Conservation (phyloP, 768 basidiomycete species). For the Polyporus arcularius region DNA sequence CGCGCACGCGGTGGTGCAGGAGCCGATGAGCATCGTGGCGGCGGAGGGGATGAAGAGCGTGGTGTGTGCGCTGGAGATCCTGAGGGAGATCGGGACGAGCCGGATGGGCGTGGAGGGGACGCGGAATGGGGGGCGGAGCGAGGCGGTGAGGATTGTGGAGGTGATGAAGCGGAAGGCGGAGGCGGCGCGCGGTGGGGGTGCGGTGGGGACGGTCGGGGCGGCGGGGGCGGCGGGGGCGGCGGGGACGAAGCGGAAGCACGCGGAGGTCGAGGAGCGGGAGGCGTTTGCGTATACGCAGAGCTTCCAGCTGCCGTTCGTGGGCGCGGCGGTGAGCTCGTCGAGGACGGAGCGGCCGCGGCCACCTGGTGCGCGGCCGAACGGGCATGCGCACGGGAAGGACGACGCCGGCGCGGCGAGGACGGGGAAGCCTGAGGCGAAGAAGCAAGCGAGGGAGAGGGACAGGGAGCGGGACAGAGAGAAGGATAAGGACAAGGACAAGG, state of each 20-base stretch:
- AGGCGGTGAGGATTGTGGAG: slow-evolving; percentile 43
- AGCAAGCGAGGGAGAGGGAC: slow-evolving; percentile 21
- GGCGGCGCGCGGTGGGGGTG: slow-evolving; percentile 25
- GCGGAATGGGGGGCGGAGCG: slow-evolving; percentile 32
- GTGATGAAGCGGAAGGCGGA: slow-evolving; percentile 44
- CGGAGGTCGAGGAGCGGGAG: slow-evolving; percentile 36
- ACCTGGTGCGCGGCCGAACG: background rate
- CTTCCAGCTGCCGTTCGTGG: slow-evolving; percentile 48
- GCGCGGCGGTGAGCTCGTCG: slow-evolving; percentile 34
- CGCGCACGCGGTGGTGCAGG: slow-evolving; percentile 60
- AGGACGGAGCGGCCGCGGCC: slow-evolving; percentile 16
- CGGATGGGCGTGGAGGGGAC: slow-evolving; percentile 32
- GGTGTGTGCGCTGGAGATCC: slow-evolving; percentile 43
- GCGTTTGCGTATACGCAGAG: slow-evolving; percentile 21
- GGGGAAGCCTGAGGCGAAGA: slow-evolving; percentile 21
- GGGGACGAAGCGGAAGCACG: slow-evolving; percentile 47
- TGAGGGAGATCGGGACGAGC: slow-evolving; percentile 34
- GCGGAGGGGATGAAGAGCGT: slow-evolving; percentile 49
- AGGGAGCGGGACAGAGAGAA: background rate
- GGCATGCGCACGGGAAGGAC: slow-evolving; percentile 5
- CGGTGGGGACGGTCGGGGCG: slow-evolving; percentile 37
- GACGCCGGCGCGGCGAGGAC: slow-evolving; percentile 2
- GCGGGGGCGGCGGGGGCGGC: slow-evolving; percentile 17
- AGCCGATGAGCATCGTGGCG: slow-evolving; percentile 49
- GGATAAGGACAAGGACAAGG: slow-evolving; percentile 15